Evolutionary conservation across 106 monocot species (phyloP), one percentile per base, ranked within the genome.

Genomic region (Acanthochlamys bracteata): DNA sequence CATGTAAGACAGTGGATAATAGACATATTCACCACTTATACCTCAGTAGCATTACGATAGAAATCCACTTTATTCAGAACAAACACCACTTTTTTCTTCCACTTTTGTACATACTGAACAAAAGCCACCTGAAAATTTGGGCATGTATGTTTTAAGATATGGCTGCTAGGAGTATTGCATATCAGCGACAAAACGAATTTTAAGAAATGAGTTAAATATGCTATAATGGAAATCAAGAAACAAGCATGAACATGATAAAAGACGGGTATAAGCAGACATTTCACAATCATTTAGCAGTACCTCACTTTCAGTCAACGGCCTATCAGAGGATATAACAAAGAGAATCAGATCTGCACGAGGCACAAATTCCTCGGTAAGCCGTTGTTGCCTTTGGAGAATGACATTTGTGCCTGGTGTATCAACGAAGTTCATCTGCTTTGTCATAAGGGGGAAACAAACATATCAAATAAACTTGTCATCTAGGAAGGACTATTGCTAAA

Each of bases 341-440:
- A 96, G 78, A 75, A 96, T 68, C 57, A 96, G 61, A 79, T 96
- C 96, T 70, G 96, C 96, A 72, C 85, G 91, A 53, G 96, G 96
- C 68, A 96, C 83, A 73, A 80, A 96, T 51, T 96, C 96, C 75
- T 96, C 96, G 66, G 96, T 96, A 42, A 96, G 85, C 12, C 88
- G 80, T 75, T 96, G 90, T 71, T 96, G 96, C 59, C 91, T 91
- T 66, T 91, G 90, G 45, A 96, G 87, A 78, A 96, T 91, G 46
- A 96, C 96, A 83, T 96, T 96, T 57, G 96, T 96, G 51, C 96
- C 96, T 49, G 96, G 96, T 60, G 96, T 96, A 74, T 96, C 96
- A 69, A 96, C 96, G 67, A 96, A 80, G 75, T 88, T 96, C 91
- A 96, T 96, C 96, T 96, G 91, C 65, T 70, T 55, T 22, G 69